These are phyloP conservation scores for Xerocomellus amylosporus DNA, from an alignment of 768 basidiomycete species.

Conservation along the genomic window DNA sequence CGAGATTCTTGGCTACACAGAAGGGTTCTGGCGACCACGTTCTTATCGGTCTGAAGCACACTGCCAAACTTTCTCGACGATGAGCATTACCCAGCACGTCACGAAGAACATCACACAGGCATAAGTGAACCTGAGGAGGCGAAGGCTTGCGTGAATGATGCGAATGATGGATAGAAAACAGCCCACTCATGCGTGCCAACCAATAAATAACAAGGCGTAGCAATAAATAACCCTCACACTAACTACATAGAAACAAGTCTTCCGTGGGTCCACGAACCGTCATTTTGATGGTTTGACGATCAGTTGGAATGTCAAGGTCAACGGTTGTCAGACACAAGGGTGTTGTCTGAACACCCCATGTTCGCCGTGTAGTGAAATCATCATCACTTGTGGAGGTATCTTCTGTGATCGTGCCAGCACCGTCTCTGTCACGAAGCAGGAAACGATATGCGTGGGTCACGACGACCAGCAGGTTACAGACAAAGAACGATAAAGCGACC, in stretches of 20 bases:
- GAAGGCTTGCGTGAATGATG: not conserved
- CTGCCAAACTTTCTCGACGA: not conserved
- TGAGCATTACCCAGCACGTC: not conserved
- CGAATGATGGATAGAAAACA: conserved; percentile 10
- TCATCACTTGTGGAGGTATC: not conserved
- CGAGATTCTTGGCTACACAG: not conserved
- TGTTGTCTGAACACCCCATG: not conserved
- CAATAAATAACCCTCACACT: not conserved
- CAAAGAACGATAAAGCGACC: conserved; percentile 17
- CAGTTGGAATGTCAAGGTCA: not conserved
- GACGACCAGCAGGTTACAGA: conserved; percentile 25
- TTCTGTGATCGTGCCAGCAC: not conserved
- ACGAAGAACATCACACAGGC: not conserved
- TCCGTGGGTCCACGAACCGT: not conserved
- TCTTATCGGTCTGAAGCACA: not conserved
- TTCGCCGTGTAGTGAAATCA: conserved; percentile 13
- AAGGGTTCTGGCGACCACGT: not conserved
- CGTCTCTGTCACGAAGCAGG: not conserved
- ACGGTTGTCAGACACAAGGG: conserved; percentile 5
- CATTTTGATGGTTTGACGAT: not conserved
- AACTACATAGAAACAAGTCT: not conserved
- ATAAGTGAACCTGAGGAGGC: not conserved
- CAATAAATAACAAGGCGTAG: too few species aligned
- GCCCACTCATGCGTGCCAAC: conserved; percentile 5
- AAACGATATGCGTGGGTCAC: conserved; percentile 19